These are phyloP conservation scores for Diaporthe humulicola DNA, from an alignment of 2,329 filamentous ascomycete genomes.

Conservation along the genomic window DNA sequence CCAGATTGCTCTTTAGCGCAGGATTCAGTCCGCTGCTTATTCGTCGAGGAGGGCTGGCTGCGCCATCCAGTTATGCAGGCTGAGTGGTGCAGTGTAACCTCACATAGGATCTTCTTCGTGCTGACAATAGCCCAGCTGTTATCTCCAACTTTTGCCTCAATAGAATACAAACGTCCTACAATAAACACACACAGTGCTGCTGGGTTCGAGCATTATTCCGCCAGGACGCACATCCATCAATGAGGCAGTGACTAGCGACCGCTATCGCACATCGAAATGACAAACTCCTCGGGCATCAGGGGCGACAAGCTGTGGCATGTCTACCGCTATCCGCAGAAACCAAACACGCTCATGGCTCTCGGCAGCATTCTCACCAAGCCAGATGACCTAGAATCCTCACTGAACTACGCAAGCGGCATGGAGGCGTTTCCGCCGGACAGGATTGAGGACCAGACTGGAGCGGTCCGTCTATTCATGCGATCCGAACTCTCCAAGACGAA, in stretches of 20 bases:
- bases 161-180: too few species aligned
- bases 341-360: slow-evolving; percentile 5
- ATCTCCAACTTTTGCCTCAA: too few species aligned
- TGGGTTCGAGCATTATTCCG: too few species aligned
- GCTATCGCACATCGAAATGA: background rate
- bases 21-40: background rate
- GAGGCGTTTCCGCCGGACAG: background rate
- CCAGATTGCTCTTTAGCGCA: background rate
- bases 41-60: background rate
- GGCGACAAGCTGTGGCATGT: slow-evolving; percentile 21
- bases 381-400: background rate
- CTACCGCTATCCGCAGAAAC: slow-evolving; percentile 15
- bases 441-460: background rate
- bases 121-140: background rate
- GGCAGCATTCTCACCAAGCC: slow-evolving; percentile 2
- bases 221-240: too few species aligned
- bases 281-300: background rate
- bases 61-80: slow-evolving; percentile 2
- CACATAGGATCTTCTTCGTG: background rate
- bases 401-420: background rate
- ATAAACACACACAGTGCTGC: background rate
- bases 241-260: background rate
- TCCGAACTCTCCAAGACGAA: background rate
- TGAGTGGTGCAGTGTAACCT: background rate
- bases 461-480: background rate